A percentile compares a stretch with the other conserved stretches of the same genome.
Conservation (phyloP, 352 stramenopile species). For the Pythium angustatum region DNA sequence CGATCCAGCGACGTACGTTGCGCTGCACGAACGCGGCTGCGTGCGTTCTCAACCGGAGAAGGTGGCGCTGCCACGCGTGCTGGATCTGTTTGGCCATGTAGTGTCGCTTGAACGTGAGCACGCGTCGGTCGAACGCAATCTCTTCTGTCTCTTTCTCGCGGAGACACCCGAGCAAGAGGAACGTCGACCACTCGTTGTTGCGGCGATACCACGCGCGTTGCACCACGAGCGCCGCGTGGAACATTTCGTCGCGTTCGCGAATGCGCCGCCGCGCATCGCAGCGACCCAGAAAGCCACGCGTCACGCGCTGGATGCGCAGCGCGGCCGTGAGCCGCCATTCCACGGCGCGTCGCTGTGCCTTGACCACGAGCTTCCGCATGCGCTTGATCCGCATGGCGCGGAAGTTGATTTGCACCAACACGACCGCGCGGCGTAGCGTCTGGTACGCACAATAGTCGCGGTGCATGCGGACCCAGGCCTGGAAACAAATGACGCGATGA, state of each 20-base stretch:
- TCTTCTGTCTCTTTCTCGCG: conserved; percentile 71
- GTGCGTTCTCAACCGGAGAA: conserved; percentile 25
- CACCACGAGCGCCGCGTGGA: conserved; percentile 65
- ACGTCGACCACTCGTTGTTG: conserved; percentile 86
- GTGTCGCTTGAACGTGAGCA: conserved; percentile 46
- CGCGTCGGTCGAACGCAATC: conserved; percentile 38
- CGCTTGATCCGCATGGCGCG: conserved; percentile 47
- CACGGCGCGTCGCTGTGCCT: conserved; percentile 45
- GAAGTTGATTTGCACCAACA: conserved; percentile 66
- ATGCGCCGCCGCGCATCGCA: conserved; percentile 31
- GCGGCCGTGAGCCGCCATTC: conserved; percentile 47
- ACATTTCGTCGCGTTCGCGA: conserved; percentile 38
- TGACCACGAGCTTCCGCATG: conserved; percentile 58
- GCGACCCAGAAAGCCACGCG: conserved; percentile 56
- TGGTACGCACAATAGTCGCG: conserved; percentile 45
- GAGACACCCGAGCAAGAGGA: conserved; percentile 77
- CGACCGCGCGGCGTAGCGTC: conserved; percentile 38
- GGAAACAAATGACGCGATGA: conserved; percentile 50
- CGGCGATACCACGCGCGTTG: conserved; percentile 80
- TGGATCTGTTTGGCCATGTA: conserved; percentile 51
- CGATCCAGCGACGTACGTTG: conserved; percentile 40
- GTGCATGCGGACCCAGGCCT: conserved; percentile 57
- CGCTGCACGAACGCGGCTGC: conserved; percentile 52
- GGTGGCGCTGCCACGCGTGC: conserved; percentile 38
- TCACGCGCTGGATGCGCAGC: conserved; percentile 54